Evolutionary conservation across 2,329 filamentous ascomycete species (phyloP).

Genomic region (Aspergillus neoniger): DNA sequence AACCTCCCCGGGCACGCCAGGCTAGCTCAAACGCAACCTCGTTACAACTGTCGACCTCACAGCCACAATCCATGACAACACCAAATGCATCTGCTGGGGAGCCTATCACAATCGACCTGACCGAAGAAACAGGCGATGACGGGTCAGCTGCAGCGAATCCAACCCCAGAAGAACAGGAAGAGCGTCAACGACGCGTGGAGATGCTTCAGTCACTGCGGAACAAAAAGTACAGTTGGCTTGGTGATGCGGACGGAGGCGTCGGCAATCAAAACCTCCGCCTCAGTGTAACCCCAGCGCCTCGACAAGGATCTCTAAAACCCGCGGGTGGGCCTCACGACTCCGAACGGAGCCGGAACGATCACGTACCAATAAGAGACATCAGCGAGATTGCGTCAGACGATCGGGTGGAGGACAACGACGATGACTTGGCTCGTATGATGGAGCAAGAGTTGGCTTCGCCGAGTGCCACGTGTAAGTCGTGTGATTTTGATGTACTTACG

Average conservation of each 20-base stretch:
- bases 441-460: constrained; percentile 27
- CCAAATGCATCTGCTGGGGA: neutral
- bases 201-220: constrained; percentile 30
- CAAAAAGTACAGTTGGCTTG: constrained; percentile 37
- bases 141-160: neutral
- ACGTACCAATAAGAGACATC: neutral
- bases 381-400: neutral
- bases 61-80: neutral
- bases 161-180: constrained; percentile 1
- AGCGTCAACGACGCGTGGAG: constrained; percentile 15
- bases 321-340: constrained; percentile 5
- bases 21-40: constrained; percentile 1
- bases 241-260: constrained; percentile 7
- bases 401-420: constrained; percentile 14
- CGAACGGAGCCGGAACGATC: neutral
- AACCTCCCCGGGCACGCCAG: constrained; percentile 14
- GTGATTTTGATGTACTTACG: too few species aligned
- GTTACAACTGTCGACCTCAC: neutral
- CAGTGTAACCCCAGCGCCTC: neutral
- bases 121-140: constrained; percentile 17
- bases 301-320: neutral
- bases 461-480: too few species aligned
- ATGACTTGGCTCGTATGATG: constrained; percentile 29
- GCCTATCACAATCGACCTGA: constrained; percentile 26
- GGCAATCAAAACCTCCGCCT: neutral